Conservation (phyloP, 306 rosid species). For the Betula pendula region DNA sequence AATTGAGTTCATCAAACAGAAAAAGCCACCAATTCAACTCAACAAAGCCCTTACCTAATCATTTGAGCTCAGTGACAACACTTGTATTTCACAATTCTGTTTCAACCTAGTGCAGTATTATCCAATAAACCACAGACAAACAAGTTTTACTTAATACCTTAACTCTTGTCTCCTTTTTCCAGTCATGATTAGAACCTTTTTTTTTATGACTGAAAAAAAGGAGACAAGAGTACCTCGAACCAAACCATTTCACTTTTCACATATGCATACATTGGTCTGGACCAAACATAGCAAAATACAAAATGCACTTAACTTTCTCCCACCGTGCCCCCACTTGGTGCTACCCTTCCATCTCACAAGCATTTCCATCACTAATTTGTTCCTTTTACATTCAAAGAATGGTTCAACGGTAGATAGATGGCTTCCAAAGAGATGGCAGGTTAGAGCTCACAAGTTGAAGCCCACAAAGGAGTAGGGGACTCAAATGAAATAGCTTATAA, state of each 20-base stretch:
- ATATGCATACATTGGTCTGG: neutral
- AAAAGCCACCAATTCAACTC: neutral
- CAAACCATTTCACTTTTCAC: neutral
- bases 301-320: neutral
- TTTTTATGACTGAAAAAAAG: too few species aligned
- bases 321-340: neutral
- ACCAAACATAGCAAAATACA: neutral
- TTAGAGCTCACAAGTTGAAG: neutral
- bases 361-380: neutral
- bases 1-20: neutral
- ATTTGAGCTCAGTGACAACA: neutral
- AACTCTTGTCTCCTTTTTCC: neutral
- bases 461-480: neutral
- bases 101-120: neutral
- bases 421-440: neutral
- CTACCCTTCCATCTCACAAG: neutral
- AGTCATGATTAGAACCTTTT: slow-evolving; percentile 8
- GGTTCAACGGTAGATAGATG: neutral
- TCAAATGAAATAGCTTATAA: neutral
- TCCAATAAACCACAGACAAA: neutral
- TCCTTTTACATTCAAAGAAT: neutral
- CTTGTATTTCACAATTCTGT: neutral
- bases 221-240: neutral
- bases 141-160: neutral
- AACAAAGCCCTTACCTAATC: neutral